Base-by-base conservation (phyloP, 371 early-diverging fungal species). In the Mucor indicus region DNA sequence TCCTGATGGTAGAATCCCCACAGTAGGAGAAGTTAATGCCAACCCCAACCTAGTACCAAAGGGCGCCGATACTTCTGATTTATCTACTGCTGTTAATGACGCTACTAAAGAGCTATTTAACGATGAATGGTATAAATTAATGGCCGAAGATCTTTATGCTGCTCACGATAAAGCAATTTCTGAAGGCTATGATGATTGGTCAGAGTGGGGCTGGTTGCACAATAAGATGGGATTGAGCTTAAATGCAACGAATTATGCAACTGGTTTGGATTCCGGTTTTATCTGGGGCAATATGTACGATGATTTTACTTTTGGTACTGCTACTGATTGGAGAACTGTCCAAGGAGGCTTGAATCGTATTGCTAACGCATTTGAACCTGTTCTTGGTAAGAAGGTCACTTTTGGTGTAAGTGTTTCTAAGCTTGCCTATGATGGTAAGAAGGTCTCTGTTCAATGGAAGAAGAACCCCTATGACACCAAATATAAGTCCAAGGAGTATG, bases 121-220 rank as follows among this genome's bases (percentile, higher is more conserved):
- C 13, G 51, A 53, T 15, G 44, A 53, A 6, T 65, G 66, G 66
- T 30, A 37, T 22, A 45, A 61, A 23, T 23, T 55, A 7, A 61
- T 65, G 55, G 44, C 52, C 7, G 49, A 51, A 17, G 66, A 65
- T 42, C 29, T 64, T 22, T 64, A 64, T 31, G 46, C 41, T 17
- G 65, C 65, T 8, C 60, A 60, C 31, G 48, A 30, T 47, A 60
- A 61, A 32, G 66, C 66, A 4, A 10, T 65, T 17, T 38, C 54
- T 24, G 62, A 61, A 41, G 62, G 62, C 5, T 60, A 48, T 38
- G 65, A 64, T 39, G 60, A 60, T 27, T 64, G 65, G 65, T 64
- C 65, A 4, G 65, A 60, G 36, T 56, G 50, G 50, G 57, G 55
- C 8, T 64, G 60, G 56, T 32, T 64, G 16, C 60, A 64, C 32